These are phyloP conservation scores for Cladophialophora immunda DNA, from an alignment of 2,329 filamentous ascomycete species.

Conservation along the genomic window DNA sequence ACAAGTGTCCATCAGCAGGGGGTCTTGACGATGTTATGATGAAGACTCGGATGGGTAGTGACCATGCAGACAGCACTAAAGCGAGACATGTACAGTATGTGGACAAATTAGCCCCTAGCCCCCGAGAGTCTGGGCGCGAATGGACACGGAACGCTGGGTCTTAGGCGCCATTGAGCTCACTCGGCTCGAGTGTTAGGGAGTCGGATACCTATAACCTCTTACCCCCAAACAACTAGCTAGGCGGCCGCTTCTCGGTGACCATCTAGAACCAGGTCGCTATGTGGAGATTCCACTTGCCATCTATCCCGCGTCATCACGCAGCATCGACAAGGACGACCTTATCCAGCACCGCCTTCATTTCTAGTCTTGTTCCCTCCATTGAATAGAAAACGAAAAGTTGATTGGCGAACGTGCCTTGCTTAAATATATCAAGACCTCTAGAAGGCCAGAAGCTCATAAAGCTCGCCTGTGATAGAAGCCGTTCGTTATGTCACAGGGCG, in stretches of 20 bases:
- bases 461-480: too few species aligned
- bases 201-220: background rate
- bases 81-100: too few species aligned
- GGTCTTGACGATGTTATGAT: background rate
- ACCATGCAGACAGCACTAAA: too few species aligned
- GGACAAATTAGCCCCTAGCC: background rate
- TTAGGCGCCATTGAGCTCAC: background rate
- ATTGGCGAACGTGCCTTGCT: background rate
- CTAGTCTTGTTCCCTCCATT: background rate
- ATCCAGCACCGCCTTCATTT: background rate
- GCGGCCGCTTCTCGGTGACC: too few species aligned
- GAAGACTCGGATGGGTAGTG: background rate
- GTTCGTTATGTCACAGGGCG: background rate
- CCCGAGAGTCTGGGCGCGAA: background rate
- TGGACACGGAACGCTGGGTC: background rate
- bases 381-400: background rate
- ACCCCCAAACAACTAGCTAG: too few species aligned
- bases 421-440: background rate
- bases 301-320: too few species aligned
- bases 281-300: too few species aligned
- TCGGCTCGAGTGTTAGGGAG: background rate
- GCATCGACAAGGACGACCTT: background rate
- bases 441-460: background rate
- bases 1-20: background rate
- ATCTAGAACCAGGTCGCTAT: too few species aligned